Percentiles rank a stretch among this genome's conserved stretches.
Evolutionary conservation across 345 rosid species (phyloP).

Genomic region (Arabidopsis suecica): DNA sequence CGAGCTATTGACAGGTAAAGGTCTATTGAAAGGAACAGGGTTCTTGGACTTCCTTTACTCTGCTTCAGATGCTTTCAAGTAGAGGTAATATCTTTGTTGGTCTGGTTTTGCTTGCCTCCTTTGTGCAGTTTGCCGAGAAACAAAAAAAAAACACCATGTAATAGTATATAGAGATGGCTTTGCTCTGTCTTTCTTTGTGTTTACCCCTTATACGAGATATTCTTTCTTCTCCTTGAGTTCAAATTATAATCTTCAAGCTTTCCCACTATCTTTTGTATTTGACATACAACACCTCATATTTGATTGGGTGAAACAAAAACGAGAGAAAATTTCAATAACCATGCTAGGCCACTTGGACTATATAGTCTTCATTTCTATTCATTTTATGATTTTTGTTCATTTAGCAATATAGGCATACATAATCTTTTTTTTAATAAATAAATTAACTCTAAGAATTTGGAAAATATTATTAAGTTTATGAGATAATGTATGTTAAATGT

Average conservation of each 20-base stretch:
- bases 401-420: too few species aligned
- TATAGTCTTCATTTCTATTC: too few species aligned
- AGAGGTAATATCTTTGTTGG: slow-evolving; percentile 23
- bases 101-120: slow-evolving; percentile 25
- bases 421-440: too few species aligned
- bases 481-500: too few species aligned
- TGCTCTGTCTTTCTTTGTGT: slow-evolving; percentile 28
- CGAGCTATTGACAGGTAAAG: slow-evolving; percentile 93
- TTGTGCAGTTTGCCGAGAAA: slow-evolving; percentile 24
- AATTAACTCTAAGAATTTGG: too few species aligned
- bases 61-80: slow-evolving; percentile 74
- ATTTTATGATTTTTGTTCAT: too few species aligned
- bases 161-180: slow-evolving; percentile 29
- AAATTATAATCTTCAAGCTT: slow-evolving; percentile 2
- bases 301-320: not conserved
- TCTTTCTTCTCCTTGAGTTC: slow-evolving; percentile 27
- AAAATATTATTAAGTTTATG: too few species aligned
- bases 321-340: too few species aligned
- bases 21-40: slow-evolving; percentile 89
- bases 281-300: not conserved
- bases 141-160: slow-evolving; percentile 26
- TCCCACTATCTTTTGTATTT: not conserved
- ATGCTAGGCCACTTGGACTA: too few species aligned
- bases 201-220: slow-evolving; percentile 16
- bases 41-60: slow-evolving; percentile 87